phyloP scores from a whole-genome alignment of 345 rosid species.

The Iberis pinnata region DNA sequence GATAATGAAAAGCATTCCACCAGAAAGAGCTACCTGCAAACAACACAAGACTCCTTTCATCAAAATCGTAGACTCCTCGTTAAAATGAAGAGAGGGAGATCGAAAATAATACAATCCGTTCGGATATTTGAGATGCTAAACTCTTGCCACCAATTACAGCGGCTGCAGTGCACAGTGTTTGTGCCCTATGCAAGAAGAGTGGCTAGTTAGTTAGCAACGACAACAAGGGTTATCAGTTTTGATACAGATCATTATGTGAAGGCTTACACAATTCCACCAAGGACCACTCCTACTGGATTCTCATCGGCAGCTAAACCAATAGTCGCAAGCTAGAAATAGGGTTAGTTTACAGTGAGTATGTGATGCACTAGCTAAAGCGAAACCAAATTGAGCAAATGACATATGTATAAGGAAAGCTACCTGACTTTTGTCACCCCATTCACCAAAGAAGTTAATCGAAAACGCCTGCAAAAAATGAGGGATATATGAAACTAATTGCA shows the following conservation, averaged over 20 bases:
- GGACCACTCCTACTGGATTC: slow-evolving; percentile 78
- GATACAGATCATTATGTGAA: slow-evolving; percentile 6
- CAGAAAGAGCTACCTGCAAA: slow-evolving; percentile 74
- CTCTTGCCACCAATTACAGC: slow-evolving; percentile 96
- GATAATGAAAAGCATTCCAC: slow-evolving; percentile 81
- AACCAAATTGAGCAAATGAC: neutral
- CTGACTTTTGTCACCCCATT: slow-evolving; percentile 99
- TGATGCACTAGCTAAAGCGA: neutral
- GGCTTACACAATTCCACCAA: slow-evolving; percentile 78
- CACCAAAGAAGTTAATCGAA: slow-evolving; percentile 91
- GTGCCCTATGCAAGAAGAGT: slow-evolving; percentile 48
- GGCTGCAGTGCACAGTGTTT: slow-evolving; percentile 81
- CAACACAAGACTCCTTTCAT: slow-evolving; percentile 4
- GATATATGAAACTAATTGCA: slow-evolving; percentile 12
- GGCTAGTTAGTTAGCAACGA: slow-evolving; percentile 1
- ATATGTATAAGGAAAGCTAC: slow-evolving; percentile 33
- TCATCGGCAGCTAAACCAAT: slow-evolving; percentile 97
- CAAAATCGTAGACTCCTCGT: neutral
- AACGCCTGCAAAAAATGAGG: slow-evolving; percentile 52
- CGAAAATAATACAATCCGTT: slow-evolving; percentile 43
- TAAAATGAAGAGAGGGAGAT: neutral
- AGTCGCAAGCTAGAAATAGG: slow-evolving; percentile 66
- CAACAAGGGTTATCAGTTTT: neutral
- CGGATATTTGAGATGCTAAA: slow-evolving; percentile 93
- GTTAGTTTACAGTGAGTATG: slow-evolving; percentile 20